Evolutionary conservation across 805 yeast genomes (phyloP), one percentile per base, ranked within the genome.

Genomic region (Metschnikowia henanensis): DNA sequence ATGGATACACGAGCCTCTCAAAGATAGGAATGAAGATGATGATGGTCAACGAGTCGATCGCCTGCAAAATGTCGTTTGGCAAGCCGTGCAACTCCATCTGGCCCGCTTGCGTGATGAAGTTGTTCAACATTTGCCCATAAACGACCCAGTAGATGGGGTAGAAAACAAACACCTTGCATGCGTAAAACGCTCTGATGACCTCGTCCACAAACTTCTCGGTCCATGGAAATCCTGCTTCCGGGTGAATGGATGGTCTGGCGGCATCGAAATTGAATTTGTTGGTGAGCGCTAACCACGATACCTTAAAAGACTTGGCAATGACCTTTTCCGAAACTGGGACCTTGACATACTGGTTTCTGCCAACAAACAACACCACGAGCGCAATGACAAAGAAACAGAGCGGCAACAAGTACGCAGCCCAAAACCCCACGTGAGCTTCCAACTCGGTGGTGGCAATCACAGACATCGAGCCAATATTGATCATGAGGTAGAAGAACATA

Each of bases 41-140:
- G 54, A 87, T 76, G 30, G 88, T 83, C 55, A 87, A 68, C 22
- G 94, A 85, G 64, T 87, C 84, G 54, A 87, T 77, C 58, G 81
- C 84, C 65, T 81, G 84, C 70, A 86, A 76, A 55, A 86, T 72
- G 72, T 86, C 95, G 60, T 87, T 87, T 52, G 95, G 94, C 54
- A 86, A 73, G 31, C 87, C 86, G 61, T 86, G 89, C 42, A 77
- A 70, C 55, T 83, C 79, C 87, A 85, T 82, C 52, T 77, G 73
- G 45, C 82, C 86, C 35, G 91, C 89, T 61, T 83, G 89, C 31
- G 87, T 76, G 46, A 84, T 77, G 56, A 86, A 84, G 64, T 82
- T 82, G 67, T 80, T 81, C 46, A 79, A 61, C 85, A 86, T 84
- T 68, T 83, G 88, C 20, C 73, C 73, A 63, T 83, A 84, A 28